Conservation (phyloP, 1,284 basidiomycete species). For the Trametes pubescens region DNA sequence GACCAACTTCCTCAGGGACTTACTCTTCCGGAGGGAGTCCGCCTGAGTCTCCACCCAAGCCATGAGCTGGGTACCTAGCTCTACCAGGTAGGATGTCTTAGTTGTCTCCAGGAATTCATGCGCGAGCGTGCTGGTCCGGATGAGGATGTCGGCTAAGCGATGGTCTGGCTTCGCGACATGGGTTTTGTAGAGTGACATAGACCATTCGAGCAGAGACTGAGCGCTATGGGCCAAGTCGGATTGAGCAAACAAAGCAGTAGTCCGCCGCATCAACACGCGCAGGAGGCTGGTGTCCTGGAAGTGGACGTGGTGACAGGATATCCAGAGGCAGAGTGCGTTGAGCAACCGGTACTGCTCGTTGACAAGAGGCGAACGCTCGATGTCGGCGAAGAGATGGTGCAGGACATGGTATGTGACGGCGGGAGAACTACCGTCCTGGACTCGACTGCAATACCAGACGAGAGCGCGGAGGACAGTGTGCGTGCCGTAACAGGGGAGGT, state of each 20-base stretch:
- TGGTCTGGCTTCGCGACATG: slow-evolving; percentile 50
- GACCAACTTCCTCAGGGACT: slow-evolving; percentile 53
- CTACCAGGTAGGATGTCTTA: slow-evolving; percentile 40
- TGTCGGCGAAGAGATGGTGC: slow-evolving; percentile 73
- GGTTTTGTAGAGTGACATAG: slow-evolving; percentile 58
- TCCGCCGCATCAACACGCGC: slow-evolving; percentile 73
- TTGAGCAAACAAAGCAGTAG: slow-evolving; percentile 71
- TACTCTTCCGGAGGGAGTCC: slow-evolving; percentile 49
- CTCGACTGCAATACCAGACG: slow-evolving; percentile 58
- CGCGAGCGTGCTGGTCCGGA: slow-evolving; percentile 67
- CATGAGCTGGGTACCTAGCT: slow-evolving; percentile 57
- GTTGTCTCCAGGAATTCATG: slow-evolving; percentile 55
- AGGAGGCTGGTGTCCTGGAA: slow-evolving; percentile 69
- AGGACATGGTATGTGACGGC: slow-evolving; percentile 80
- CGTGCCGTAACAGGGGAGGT: slow-evolving; percentile 64
- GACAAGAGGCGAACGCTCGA: slow-evolving; percentile 78
- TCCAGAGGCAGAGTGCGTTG: slow-evolving; percentile 77
- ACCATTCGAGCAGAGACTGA: slow-evolving; percentile 83
- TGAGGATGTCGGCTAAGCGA: slow-evolving; percentile 69
- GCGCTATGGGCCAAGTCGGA: slow-evolving; percentile 73
- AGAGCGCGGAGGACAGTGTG: slow-evolving; percentile 62
- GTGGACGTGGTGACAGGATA: slow-evolving; percentile 63
- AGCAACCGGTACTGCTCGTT: slow-evolving; percentile 87
- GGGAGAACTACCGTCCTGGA: slow-evolving; percentile 49
- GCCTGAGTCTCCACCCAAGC: slow-evolving; percentile 71